Conservation (phyloP, 805 yeast genomes). For the Naumovozyma baii region DNA sequence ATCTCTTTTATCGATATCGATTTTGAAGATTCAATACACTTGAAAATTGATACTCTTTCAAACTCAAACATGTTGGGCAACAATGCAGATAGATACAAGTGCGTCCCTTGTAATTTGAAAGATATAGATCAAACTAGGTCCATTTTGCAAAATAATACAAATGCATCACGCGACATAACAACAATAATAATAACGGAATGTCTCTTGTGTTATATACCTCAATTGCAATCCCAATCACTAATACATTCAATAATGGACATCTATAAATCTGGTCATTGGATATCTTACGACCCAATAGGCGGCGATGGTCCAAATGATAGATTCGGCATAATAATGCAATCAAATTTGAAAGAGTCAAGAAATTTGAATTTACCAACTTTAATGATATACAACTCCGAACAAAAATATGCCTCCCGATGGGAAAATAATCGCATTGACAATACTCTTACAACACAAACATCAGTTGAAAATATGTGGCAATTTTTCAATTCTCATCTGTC, state of each 20-base stretch:
- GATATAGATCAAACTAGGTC: constrained; percentile 20
- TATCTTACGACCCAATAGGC: constrained; percentile 54
- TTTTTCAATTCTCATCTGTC: constrained; percentile 28
- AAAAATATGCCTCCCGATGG: constrained; percentile 20
- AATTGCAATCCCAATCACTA: constrained; percentile 33
- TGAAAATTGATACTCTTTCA: constrained; percentile 30
- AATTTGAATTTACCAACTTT: constrained; percentile 36
- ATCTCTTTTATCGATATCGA: constrained; percentile 40
- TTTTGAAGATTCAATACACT: constrained; percentile 36
- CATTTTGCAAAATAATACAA: constrained; percentile 15
- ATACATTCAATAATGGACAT: constrained; percentile 27
- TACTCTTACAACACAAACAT: constrained; percentile 1
- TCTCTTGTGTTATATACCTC: constrained; percentile 44
- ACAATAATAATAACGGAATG: constrained; percentile 50
- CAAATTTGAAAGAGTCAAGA: constrained; percentile 40
- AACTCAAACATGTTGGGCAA: constrained; percentile 5
- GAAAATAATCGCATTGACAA: not conserved
- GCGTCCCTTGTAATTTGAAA: constrained; percentile 30
- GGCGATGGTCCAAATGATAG: constrained; percentile 32
- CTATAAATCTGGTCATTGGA: constrained; percentile 21
- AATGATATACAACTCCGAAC: constrained; percentile 33
- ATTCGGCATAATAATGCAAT: constrained; percentile 48
- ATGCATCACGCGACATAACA: constrained; percentile 29
- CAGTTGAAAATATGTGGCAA: constrained; percentile 29
- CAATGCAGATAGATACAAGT: constrained; percentile 18